Evolutionary conservation across 257 asterid genomes (phyloP).

Genomic region (Thymus quinquecostatus): DNA sequence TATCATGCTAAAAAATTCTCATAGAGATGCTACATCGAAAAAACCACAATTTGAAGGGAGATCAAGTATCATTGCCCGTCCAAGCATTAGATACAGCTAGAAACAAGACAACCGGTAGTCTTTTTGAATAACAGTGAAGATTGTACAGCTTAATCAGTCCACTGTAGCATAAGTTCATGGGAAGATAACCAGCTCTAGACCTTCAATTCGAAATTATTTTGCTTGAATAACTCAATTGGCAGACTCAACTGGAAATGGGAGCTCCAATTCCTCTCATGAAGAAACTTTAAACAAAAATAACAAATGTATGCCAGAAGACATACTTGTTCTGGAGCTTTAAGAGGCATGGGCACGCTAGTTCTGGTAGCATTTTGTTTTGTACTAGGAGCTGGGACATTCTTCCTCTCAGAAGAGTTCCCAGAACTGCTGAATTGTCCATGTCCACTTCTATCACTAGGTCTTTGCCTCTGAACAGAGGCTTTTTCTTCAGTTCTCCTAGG

Average conservation of each 20-base stretch:
- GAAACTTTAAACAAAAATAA: not conserved
- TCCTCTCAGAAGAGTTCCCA: conserved; percentile 59
- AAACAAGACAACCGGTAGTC: conserved; percentile 6
- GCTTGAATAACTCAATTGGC: not conserved
- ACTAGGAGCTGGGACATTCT: conserved; percentile 44
- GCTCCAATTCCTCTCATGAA: not conserved
- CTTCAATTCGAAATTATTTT: not conserved
- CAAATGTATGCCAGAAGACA: conserved; percentile 32
- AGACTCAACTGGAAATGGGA: not conserved
- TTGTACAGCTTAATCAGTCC: conserved; percentile 6
- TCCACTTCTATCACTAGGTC: conserved; percentile 65
- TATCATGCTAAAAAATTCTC: not conserved
- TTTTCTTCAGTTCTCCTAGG: conserved; percentile 61
- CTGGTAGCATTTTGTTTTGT: conserved; percentile 56
- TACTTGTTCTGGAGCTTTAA: conserved; percentile 73
- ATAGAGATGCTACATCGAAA: conserved; percentile 8
- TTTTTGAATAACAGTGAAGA: not conserved
- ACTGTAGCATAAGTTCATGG: not conserved
- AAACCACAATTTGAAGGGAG: conserved; percentile 11
- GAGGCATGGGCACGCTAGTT: conserved; percentile 62
- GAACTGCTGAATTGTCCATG: conserved; percentile 53
- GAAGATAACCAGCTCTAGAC: not conserved
- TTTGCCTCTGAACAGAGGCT: conserved; percentile 63
- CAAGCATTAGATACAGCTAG: conserved; percentile 8
- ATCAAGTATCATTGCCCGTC: not conserved